These are phyloP conservation scores for Thielaviopsis euricoi DNA, from an alignment of 2,329 filamentous ascomycete species.

Conservation along the genomic window DNA sequence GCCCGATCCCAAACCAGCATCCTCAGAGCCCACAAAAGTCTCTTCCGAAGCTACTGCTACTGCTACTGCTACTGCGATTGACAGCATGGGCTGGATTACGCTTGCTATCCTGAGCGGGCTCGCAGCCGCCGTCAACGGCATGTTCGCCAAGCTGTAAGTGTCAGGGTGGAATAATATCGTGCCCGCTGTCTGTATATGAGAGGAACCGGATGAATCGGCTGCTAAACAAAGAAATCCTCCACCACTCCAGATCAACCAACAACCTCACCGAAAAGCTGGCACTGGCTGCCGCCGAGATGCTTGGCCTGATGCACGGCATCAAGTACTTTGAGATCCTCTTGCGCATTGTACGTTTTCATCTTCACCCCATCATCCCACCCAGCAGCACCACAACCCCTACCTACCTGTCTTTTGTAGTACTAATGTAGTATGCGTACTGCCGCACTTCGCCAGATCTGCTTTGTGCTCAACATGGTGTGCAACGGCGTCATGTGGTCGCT, in stretches of 20 bases:
- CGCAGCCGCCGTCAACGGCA: slow-evolving; percentile 66
- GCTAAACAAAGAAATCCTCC: too few species aligned
- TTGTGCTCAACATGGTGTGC: slow-evolving; percentile 56
- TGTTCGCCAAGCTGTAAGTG: slow-evolving; percentile 66
- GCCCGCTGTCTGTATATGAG: too few species aligned
- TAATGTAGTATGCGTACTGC: too few species aligned
- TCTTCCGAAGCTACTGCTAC: slow-evolving; percentile 13
- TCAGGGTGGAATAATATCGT: too few species aligned
- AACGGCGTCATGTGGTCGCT: slow-evolving; percentile 75
- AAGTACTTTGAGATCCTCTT: slow-evolving; percentile 30
- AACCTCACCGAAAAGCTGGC: slow-evolving; percentile 35
- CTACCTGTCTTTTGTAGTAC: slow-evolving; percentile 4
- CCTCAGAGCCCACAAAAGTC: neutral
- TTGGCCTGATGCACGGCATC: slow-evolving; percentile 27
- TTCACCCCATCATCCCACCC: neutral
- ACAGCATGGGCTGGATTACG: slow-evolving; percentile 40
- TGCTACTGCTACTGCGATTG: too few species aligned
- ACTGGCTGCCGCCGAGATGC: slow-evolving; percentile 24
- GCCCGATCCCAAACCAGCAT: slow-evolving; percentile 15
- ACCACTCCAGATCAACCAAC: slow-evolving; percentile 34
- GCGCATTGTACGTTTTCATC: slow-evolving; percentile 31
- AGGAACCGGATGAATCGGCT: neutral
- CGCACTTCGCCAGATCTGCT: slow-evolving; percentile 47
- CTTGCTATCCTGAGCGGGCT: slow-evolving; percentile 58
- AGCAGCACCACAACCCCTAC: neutral